Percentiles rank a stretch among this genome's conserved stretches.
phyloP scores from a whole-genome alignment of 2,329 filamentous ascomycete species.

The Aspergillus clavatus region DNA sequence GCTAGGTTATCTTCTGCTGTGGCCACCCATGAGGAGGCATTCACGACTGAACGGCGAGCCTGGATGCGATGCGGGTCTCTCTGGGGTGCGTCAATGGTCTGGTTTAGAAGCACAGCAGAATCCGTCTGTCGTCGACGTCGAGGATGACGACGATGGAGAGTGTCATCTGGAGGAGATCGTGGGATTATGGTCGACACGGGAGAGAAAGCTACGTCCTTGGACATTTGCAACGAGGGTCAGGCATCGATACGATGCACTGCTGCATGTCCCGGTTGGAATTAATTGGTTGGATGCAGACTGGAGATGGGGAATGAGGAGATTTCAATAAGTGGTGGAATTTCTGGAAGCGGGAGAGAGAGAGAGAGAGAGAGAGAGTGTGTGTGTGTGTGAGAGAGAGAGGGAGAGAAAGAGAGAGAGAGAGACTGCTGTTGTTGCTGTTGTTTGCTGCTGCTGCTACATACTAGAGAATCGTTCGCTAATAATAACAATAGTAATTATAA shows the following conservation, averaged over 20 bases:
- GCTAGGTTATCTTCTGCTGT: slow-evolving; percentile 2
- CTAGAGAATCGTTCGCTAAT: no score
- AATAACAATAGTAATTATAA: no score
- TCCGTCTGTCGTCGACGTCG: slow-evolving; percentile 18
- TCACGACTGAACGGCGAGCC: slow-evolving; percentile 13
- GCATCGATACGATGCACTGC: not conserved
- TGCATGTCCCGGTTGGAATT: not conserved
- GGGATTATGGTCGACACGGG: slow-evolving; percentile 6
- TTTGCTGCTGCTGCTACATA: no score
- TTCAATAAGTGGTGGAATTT: not conserved
- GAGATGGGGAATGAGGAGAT: not conserved
- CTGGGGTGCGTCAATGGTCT: slow-evolving; percentile 12
- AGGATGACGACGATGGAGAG: not conserved
- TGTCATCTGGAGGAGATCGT: not conserved
- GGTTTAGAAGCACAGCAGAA: slow-evolving; percentile 12
- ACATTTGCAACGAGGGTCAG: not conserved
- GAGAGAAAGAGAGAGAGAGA: no score
- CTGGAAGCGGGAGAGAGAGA: not conserved
- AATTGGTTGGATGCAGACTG: not conserved
- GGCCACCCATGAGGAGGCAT: not conserved
- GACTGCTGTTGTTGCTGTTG: no score
- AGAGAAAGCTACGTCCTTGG: not conserved
- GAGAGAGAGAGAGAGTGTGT: no score
- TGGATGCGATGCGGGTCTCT: slow-evolving; percentile 2
- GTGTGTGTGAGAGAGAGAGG: no score